Base-by-base conservation (phyloP, 2,329 filamentous ascomycete genomes). In the Alternaria brassicae region DNA sequence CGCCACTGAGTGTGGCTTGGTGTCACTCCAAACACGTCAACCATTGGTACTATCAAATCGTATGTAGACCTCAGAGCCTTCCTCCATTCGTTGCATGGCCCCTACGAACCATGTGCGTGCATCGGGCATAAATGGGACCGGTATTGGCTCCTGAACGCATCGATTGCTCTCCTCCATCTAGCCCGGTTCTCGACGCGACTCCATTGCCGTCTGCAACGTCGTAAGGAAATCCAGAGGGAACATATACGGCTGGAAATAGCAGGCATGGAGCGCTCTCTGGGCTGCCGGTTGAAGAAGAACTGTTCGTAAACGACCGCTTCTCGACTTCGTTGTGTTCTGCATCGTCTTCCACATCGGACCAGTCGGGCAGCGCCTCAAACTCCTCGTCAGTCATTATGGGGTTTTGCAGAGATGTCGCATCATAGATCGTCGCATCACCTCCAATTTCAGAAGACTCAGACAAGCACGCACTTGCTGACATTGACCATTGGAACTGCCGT, bases 261-360 rank as follows among this genome's bases (percentile, higher is more conserved):
- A 32, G 7, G 9, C 13, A 12, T 4, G 21, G 12, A 13, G 23
- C 17, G 17, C 28, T 28, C 15, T 21, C 32, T 19, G 21, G 15
- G 7, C 23, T 25, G 15, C n/a, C 30, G 27, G 36, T 40, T 48
- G 56, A 45, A 10, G 23, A 51, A n/a, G 39, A 17, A 4, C 15
- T n/a, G 5, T 32, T 21, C 36, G 44, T n/a, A 49, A 34, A 37
- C 6, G 28, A 19, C 30, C 25, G 28, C 30, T 39, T n/a, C 10
- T 28, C 25, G 21, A 39, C n/a, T 6, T 39, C 15, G 23, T 40
- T 40, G 25, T 48, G 32, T 32, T 48, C 52, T 25, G 23, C 6
- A 12, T 59, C 55, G 25, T 56, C 39, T 21, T 59, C 48, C 15
- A 51, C 37, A 12, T 56, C 53, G 6, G 37, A 36, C 53, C 56